These are phyloP conservation scores for Aspergillus phoenicis DNA, from an alignment of 2,329 filamentous ascomycete genomes.

Conservation along the genomic window DNA sequence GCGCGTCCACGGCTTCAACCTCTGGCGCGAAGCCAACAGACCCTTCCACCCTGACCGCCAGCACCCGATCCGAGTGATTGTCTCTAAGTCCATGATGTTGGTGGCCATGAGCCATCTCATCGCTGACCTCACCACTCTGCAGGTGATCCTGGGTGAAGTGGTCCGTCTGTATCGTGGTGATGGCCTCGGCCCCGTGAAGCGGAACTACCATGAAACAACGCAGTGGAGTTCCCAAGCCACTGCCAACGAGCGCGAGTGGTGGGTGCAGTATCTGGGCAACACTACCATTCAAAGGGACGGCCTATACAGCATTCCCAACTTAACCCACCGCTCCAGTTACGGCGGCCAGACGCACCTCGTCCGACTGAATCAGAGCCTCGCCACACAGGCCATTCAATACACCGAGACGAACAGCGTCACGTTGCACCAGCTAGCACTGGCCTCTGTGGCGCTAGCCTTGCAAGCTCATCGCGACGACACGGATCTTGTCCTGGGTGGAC, in stretches of 20 bases:
- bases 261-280: background rate
- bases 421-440: conserved; percentile 4
- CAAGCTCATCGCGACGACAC: background rate
- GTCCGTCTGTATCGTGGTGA: background rate
- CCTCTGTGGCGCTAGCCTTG: conserved; percentile 2
- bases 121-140: conserved; percentile 3
- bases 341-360: too few species aligned
- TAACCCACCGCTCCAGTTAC: background rate
- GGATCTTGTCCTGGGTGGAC: conserved; percentile 6
- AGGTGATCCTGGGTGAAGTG: background rate
- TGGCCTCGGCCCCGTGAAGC: background rate
- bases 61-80: too few species aligned
- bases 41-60: conserved; percentile 1
- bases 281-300: background rate
- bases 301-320: background rate
- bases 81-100: background rate
- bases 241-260: too few species aligned
- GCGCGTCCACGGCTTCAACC: background rate
- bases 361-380: too few species aligned
- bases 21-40: conserved; percentile 1
- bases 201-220: background rate
- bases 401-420: background rate
- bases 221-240: background rate
- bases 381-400: background rate
- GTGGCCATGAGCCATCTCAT: conserved; percentile 7